phyloP scores from a whole-genome alignment of 2,329 filamentous ascomycete genomes.

The Diaporthe citrichinensis region DNA sequence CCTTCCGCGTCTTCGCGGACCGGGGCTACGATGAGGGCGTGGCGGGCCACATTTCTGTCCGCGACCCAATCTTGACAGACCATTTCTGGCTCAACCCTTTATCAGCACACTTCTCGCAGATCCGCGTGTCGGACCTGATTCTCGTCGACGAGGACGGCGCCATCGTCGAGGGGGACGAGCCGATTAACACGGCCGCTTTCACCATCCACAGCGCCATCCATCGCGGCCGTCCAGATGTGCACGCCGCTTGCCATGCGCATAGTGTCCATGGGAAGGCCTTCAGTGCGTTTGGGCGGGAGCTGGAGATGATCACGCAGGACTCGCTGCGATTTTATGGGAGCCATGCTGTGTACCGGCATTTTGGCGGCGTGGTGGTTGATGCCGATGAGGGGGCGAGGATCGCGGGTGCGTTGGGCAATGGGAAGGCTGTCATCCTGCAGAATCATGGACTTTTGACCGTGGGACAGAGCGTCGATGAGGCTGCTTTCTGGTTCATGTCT shows the following conservation, averaged over 20 bases:
- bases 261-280: slow-evolving; percentile 76
- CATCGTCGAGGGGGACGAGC: slow-evolving; percentile 75
- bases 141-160: slow-evolving; percentile 72
- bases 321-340: slow-evolving; percentile 74
- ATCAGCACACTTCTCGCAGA: slow-evolving; percentile 74
- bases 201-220: slow-evolving; percentile 78
- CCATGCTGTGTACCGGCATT: slow-evolving; percentile 75
- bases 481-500: slow-evolving; percentile 77
- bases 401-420: slow-evolving; percentile 71
- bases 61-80: slow-evolving; percentile 44
- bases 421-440: slow-evolving; percentile 74
- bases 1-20: slow-evolving; percentile 73
- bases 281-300: slow-evolving; percentile 71
- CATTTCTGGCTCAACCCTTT: slow-evolving; percentile 65
- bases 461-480: slow-evolving; percentile 79
- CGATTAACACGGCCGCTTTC: slow-evolving; percentile 78
- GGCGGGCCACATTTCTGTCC: slow-evolving; percentile 67
- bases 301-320: slow-evolving; percentile 80
- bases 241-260: slow-evolving; percentile 79
- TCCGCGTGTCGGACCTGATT: slow-evolving; percentile 78
- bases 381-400: slow-evolving; percentile 75
- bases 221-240: slow-evolving; percentile 74
- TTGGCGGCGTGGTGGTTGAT: slow-evolving; percentile 66
- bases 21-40: slow-evolving; percentile 74
- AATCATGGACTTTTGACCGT: slow-evolving; percentile 82